Conservation (phyloP, 371 early-diverging fungal genomes). For the Vairimorpha ceranae region DNA sequence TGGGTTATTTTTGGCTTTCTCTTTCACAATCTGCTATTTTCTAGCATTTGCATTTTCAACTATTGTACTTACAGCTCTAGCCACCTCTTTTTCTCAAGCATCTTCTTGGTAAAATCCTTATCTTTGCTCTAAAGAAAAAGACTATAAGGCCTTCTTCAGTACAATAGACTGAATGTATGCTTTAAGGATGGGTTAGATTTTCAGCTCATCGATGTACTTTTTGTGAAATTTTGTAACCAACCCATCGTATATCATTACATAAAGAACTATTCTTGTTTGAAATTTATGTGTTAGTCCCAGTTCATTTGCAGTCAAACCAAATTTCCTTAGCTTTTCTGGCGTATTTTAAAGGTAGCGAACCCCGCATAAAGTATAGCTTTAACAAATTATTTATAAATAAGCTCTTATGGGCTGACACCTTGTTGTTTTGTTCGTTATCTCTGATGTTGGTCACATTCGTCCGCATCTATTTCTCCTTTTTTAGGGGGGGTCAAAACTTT, state of each 20-base stretch:
- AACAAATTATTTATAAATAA: too few species aligned
- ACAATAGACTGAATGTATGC: neutral
- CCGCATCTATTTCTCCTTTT: too few species aligned
- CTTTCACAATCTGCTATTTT: too few species aligned
- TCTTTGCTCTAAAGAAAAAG: neutral
- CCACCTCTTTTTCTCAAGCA: neutral
- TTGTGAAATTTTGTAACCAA: neutral
- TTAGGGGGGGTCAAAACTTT: too few species aligned
- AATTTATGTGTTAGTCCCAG: conserved; percentile 3
- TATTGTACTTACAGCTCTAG: too few species aligned
- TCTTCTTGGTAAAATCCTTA: neutral
- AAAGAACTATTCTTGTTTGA: neutral
- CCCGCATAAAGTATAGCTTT: too few species aligned
- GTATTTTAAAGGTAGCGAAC: too few species aligned
- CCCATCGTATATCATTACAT: neutral
- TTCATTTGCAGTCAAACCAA: neutral
- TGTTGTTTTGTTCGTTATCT: too few species aligned
- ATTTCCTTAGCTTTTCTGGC: conserved; percentile 6
- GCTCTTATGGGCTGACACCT: too few species aligned
- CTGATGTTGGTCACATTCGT: too few species aligned
- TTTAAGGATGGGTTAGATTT: neutral
- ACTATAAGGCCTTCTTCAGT: neutral
- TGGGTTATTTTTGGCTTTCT: too few species aligned
- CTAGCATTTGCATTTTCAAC: too few species aligned
- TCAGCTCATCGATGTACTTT: neutral